Evolutionary conservation across 179 eudicot genomes (phyloP).

Genomic region (Beta lomatogona): DNA sequence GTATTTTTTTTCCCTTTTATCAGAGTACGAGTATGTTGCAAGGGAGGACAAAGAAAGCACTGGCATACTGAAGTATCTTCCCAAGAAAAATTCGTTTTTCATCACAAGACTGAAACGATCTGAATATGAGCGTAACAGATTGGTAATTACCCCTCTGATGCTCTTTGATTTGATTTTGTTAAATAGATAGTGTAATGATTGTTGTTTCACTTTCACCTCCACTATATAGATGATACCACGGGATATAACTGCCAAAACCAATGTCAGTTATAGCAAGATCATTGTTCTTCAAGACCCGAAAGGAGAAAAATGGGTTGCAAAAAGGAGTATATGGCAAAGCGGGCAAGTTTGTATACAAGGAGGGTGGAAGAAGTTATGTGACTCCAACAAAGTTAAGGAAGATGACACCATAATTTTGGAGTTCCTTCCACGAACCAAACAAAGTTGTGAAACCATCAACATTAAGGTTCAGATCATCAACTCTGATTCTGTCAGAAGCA

Average conservation of each 20-base stretch:
- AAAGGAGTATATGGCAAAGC: background rate
- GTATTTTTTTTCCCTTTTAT: background rate
- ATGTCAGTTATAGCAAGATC: background rate
- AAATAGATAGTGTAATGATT: background rate
- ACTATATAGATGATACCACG: background rate
- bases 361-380: slow-evolving; percentile 1
- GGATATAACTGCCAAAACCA: background rate
- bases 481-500: background rate
- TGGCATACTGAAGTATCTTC: background rate
- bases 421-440: background rate
- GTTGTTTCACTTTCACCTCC: background rate
- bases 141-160: background rate
- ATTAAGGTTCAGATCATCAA: slow-evolving; percentile 9
- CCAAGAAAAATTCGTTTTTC: slow-evolving; percentile 2
- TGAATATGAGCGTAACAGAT: background rate
- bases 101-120: background rate
- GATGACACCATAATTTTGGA: slow-evolving; percentile 4
- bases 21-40: background rate
- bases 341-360: background rate
- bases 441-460: background rate
- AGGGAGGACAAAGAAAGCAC: background rate
- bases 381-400: background rate
- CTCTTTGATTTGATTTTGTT: background rate
- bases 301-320: background rate
- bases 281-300: background rate